Conservation (phyloP, 352 stramenopile genomes). For the Phytopythium litorale region DNA sequence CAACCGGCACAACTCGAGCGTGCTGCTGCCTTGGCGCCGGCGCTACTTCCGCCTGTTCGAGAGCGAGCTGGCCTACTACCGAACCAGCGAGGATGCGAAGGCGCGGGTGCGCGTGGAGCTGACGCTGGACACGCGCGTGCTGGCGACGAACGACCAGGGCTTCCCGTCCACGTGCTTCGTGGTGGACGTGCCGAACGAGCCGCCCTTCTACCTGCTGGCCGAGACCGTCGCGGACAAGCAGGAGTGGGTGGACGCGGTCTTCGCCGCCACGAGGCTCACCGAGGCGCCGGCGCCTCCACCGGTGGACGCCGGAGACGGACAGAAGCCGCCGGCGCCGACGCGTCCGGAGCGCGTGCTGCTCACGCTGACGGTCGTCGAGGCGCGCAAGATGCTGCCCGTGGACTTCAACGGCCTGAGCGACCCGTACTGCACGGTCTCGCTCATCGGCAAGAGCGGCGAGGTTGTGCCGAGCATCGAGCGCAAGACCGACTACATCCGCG, state of each 20-base stretch:
- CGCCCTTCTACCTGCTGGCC: constrained; percentile 56
- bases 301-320: background rate
- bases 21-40: constrained; percentile 45
- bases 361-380: constrained; percentile 46
- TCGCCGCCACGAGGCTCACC: constrained; percentile 21
- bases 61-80: constrained; percentile 61
- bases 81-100: constrained; percentile 23
- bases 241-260: constrained; percentile 58
- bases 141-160: constrained; percentile 61
- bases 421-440: constrained; percentile 61
- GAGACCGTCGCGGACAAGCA: constrained; percentile 63
- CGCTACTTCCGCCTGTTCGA: constrained; percentile 69
- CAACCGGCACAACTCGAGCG: constrained; percentile 19
- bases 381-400: constrained; percentile 40
- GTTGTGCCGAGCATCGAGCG: constrained; percentile 52
- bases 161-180: constrained; percentile 48
- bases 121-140: constrained; percentile 50
- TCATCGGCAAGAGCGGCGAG: constrained; percentile 56
- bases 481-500: constrained; percentile 44
- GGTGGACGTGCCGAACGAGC: constrained; percentile 33
- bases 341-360: constrained; percentile 36
- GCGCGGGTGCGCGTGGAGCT: constrained; percentile 41
- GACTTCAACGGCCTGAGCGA: constrained; percentile 71
- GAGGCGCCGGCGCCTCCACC: constrained; percentile 2
- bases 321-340: constrained; percentile 7